Evolutionary conservation across 169 alveolate genomes (phyloP), one percentile per base, ranked within the genome.

Genomic region (Cryptosporidium sp.): DNA sequence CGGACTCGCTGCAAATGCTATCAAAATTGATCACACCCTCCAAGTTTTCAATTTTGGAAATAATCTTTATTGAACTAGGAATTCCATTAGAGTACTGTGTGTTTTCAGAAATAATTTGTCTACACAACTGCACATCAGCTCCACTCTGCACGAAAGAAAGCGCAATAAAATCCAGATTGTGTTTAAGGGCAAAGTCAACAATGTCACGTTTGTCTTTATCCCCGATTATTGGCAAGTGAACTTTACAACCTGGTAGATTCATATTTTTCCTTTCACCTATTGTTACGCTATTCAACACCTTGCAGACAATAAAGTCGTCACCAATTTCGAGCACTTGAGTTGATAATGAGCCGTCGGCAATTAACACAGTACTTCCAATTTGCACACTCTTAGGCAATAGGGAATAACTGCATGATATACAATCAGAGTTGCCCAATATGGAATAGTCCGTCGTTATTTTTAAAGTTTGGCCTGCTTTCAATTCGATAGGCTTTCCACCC

Each of bases 221-320:
- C 48, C 99, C 97, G 5, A 98, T 94, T 45, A 98, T 97, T 12
- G 99, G 99, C 43, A 98, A 94, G 70, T 98, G 97, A 18, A 97
- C 98, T 87, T 95, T 95, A n/a, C 96, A 98, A 35, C 99, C 99
- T 18, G 99, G 99, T 7, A 98, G 96, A 91, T 98, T 98, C 99
- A 98, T 97, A 92, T 98, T 97, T 94, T 98, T 98, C 92, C 96
- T 95, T 91, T 98, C 99, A 23, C 99, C 99, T 35, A 98, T 93
- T 37, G 93, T 94, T 43, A 97, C 98, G 75, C 92, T 93, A 93
- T 98, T 98, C 93, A 95, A 89, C 33, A 97, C 99, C 91, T 92
- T 94, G 3, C 96, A 96, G 18, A 74, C 91, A 16, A 97, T 93
- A 87, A 92, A 92, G 50, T 94, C 93, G 69, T 93, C 97, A 80